These are phyloP conservation scores for Neofusicoccum ribis DNA, from an alignment of 2,329 filamentous ascomycete species.

Conservation along the genomic window DNA sequence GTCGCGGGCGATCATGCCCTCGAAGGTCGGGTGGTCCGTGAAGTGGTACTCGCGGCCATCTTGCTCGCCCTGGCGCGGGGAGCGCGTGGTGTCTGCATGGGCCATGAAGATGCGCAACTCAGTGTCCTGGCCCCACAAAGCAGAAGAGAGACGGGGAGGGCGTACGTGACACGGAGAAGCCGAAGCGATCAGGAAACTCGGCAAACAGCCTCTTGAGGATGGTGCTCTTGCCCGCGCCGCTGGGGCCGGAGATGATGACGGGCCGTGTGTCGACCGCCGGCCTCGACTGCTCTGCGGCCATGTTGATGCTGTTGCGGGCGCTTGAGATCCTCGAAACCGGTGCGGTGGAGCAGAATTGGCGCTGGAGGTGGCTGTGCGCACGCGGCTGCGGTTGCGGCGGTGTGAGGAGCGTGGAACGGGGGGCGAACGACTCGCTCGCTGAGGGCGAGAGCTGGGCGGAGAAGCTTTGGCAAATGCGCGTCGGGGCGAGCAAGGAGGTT, in stretches of 20 bases:
- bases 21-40: slow-evolving; percentile 66
- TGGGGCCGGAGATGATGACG: slow-evolving; percentile 77
- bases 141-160: slow-evolving; percentile 22
- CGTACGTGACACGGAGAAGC: slow-evolving; percentile 51
- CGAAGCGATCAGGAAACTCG: slow-evolving; percentile 66
- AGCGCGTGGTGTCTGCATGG: slow-evolving; percentile 71
- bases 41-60: slow-evolving; percentile 83
- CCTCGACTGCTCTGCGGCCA: not conserved
- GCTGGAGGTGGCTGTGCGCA: not conserved
- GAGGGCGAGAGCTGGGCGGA: not conserved
- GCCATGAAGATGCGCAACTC: too few relatives aligned
- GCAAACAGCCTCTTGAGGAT: slow-evolving; percentile 72
- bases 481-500: not conserved
- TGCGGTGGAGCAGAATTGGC: slow-evolving; percentile 2
- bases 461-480: not conserved
- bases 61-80: slow-evolving; percentile 71
- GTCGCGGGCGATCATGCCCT: slow-evolving; percentile 63
- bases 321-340: not conserved
- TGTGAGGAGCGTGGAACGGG: not conserved
- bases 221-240: slow-evolving; percentile 79
- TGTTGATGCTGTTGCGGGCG: not conserved
- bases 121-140: too few relatives aligned
- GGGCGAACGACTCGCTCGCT: not conserved
- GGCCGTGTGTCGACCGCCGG: slow-evolving; percentile 43
- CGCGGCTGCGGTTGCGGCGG: not conserved